phyloP scores from a whole-genome alignment of 2,329 filamentous ascomycete species.

The Claviceps humidiphila region DNA sequence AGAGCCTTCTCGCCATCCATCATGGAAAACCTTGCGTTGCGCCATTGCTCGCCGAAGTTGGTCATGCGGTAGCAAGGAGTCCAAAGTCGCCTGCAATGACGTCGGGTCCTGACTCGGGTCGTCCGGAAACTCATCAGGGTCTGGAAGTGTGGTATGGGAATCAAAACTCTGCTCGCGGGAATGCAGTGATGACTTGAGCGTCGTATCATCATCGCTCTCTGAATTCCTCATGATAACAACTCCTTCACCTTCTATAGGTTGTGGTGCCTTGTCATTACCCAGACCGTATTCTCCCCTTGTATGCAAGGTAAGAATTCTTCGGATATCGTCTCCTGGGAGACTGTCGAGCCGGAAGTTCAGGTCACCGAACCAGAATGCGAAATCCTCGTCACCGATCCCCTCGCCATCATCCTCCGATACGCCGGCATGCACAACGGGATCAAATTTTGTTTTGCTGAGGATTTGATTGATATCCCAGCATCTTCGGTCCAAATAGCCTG shows the following conservation, averaged over 20 bases:
- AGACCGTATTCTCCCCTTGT: constrained; percentile 63
- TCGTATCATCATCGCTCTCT: constrained; percentile 36
- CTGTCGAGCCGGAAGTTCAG: constrained; percentile 87
- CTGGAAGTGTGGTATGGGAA: constrained; percentile 34
- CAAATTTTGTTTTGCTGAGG: constrained; percentile 60
- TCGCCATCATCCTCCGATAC: constrained; percentile 53
- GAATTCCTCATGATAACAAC: constrained; percentile 33
- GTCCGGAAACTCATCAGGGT: constrained; percentile 52
- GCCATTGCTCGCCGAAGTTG: constrained; percentile 67
- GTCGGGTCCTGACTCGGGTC: constrained; percentile 66
- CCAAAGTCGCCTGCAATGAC: constrained; percentile 76
- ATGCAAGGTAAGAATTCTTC: constrained; percentile 70
- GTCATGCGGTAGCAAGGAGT: constrained; percentile 79
- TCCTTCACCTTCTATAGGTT: constrained; percentile 30
- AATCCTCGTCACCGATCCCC: constrained; percentile 77
- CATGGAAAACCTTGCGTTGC: constrained; percentile 67
- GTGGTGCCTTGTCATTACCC: constrained; percentile 24
- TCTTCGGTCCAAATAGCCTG: constrained; percentile 62
- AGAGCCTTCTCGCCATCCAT: constrained; percentile 81
- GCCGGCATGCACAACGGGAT: constrained; percentile 53
- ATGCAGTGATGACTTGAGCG: constrained; percentile 19
- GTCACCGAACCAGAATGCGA: constrained; percentile 93
- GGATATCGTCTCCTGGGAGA: constrained; percentile 80
- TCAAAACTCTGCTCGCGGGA: constrained; percentile 25
- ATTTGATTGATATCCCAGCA: constrained; percentile 87